A percentile compares a stretch with the other conserved stretches of the same genome.
Conservation (phyloP, 192 early-diverging fungal species). For the Coemansia biformis region DNA sequence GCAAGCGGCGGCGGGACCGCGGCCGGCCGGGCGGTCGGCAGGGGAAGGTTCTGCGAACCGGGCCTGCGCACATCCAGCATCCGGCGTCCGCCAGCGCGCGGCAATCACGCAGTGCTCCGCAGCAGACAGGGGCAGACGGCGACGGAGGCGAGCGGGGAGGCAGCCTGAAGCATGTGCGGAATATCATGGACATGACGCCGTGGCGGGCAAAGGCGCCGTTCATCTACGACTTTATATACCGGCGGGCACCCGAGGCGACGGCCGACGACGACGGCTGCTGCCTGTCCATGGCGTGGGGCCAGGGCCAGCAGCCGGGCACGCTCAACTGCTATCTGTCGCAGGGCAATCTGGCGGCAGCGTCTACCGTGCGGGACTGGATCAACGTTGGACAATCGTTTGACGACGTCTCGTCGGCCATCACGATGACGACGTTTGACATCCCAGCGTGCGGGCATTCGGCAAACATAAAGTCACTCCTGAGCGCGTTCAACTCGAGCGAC, state of each 20-base stretch:
- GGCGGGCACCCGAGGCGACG: conserved; percentile 7
- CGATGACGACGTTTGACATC: conserved; percentile 17
- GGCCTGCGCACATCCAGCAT: neutral
- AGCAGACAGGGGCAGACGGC: no score
- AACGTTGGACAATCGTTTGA: neutral
- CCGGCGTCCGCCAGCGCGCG: neutral
- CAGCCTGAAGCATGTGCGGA: conserved; percentile 2
- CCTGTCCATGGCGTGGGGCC: conserved; percentile 40
- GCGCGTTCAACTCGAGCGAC: conserved; percentile 14
- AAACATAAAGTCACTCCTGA: conserved; percentile 10
- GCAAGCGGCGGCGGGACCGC: neutral
- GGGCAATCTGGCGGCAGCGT: conserved; percentile 14
- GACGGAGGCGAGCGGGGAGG: no score
- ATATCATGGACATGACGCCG: conserved; percentile 10
- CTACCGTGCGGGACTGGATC: conserved; percentile 5
- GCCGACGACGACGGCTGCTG: conserved; percentile 5
- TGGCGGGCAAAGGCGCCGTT: conserved; percentile 29
- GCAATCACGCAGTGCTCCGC: no score
- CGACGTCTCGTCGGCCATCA: conserved; percentile 12
- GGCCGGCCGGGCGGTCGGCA: neutral
- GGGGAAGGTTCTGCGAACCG: conserved; percentile 5
- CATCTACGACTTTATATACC: conserved; percentile 34
- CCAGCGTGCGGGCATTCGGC: conserved; percentile 12
- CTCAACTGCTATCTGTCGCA: conserved; percentile 23
- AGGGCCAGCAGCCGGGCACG: neutral